Percentiles rank a stretch among this genome's conserved stretches.
Evolutionary conservation across 2,329 filamentous ascomycete species (phyloP).

Genomic region (Aspergillus chevalieri): DNA sequence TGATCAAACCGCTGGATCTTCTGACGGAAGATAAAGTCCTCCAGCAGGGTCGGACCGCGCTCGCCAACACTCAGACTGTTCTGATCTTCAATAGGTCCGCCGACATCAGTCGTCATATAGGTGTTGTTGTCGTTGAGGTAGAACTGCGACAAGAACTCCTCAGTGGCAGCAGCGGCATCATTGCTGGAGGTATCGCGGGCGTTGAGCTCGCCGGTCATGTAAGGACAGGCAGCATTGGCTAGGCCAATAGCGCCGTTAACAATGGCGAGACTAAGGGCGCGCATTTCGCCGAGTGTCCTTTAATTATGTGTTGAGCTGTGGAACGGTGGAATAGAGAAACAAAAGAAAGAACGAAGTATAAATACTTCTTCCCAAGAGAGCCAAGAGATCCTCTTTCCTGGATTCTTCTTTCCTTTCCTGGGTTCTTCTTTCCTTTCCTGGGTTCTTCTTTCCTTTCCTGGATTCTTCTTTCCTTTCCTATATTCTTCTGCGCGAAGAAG

Average conservation of each 20-base stretch:
- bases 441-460: no score
- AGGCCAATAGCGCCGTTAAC: slow-evolving; percentile 24
- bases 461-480: no score
- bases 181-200: slow-evolving; percentile 16
- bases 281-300: slow-evolving; percentile 16
- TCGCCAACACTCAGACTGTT: slow-evolving; percentile 61
- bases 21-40: slow-evolving; percentile 67
- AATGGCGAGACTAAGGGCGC: slow-evolving; percentile 17
- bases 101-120: slow-evolving; percentile 61
- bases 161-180: slow-evolving; percentile 25
- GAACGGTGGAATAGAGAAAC: background rate
- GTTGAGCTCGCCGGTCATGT: slow-evolving; percentile 30
- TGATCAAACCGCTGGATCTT: slow-evolving; percentile 68
- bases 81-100: slow-evolving; percentile 62
- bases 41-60: slow-evolving; percentile 61
- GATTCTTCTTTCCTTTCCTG: no score
- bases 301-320: background rate
- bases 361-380: background rate
- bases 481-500: no score
- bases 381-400: no score
- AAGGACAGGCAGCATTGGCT: slow-evolving; percentile 36
- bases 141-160: slow-evolving; percentile 40
- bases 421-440: no score
- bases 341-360: background rate
- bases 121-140: slow-evolving; percentile 49